These are phyloP conservation scores for Leptomonas seymouri DNA, from an alignment of 208 protist genomes.

Conservation along the genomic window DNA sequence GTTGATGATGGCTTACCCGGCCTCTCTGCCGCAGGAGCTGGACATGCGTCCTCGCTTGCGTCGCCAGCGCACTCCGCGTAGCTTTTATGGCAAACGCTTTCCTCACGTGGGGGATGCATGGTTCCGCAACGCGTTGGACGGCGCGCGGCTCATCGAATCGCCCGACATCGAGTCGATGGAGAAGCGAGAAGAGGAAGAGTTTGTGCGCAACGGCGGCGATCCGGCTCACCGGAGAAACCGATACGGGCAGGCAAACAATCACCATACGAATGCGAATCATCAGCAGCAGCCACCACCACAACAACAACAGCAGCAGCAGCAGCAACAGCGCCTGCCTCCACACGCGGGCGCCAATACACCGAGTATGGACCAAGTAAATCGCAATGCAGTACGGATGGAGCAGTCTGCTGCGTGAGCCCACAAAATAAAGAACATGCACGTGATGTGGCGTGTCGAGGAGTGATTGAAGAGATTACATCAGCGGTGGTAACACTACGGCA, in stretches of 20 bases:
- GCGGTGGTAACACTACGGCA: too few relatives aligned
- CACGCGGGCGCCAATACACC: slow-evolving; percentile 1
- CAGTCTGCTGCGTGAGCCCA: slow-evolving; percentile 18
- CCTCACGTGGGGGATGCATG: slow-evolving; percentile 46
- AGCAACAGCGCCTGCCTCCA: not conserved
- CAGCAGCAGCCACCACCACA: not conserved
- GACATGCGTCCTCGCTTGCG: slow-evolving; percentile 40
- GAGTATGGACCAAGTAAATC: slow-evolving; percentile 20
- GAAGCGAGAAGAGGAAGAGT: slow-evolving; percentile 40
- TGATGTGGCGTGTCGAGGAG: too few relatives aligned
- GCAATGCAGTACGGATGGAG: slow-evolving; percentile 21
- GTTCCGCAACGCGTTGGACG: slow-evolving; percentile 53
- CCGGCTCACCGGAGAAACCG: slow-evolving; percentile 38
- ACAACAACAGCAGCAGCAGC: slow-evolving; percentile 22
- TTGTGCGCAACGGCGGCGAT: slow-evolving; percentile 25
- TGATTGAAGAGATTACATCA: not conserved
- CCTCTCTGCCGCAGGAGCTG: slow-evolving; percentile 41
- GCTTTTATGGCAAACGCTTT: slow-evolving; percentile 63
- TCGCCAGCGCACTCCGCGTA: slow-evolving; percentile 61
- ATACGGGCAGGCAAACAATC: slow-evolving; percentile 30
- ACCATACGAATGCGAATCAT: slow-evolving; percentile 6
- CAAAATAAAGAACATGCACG: too few relatives aligned
- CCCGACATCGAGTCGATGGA: slow-evolving; percentile 58
- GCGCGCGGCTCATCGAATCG: slow-evolving; percentile 39
- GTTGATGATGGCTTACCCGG: slow-evolving; percentile 45